Percentiles rank a stretch among this genome's conserved stretches.
These are phyloP conservation scores for Skeletonema grethae DNA, from an alignment of 108 stramenopile species.

Conservation along the genomic window DNA sequence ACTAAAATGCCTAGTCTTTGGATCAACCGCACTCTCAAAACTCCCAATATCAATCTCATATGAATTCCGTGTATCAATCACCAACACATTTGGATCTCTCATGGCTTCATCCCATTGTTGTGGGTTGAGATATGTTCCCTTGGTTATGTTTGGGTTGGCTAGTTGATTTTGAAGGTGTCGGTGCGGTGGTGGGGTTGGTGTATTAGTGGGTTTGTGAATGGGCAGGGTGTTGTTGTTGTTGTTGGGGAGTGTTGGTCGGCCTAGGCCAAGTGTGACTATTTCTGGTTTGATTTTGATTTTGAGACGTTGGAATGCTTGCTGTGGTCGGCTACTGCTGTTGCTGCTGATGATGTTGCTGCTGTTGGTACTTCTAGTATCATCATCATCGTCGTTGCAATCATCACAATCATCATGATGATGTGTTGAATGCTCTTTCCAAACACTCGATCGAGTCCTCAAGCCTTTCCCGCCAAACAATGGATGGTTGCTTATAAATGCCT, in stretches of 20 bases:
- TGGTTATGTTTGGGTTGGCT: conserved; percentile 23
- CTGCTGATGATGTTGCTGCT: conserved; percentile 5
- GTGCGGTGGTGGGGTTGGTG: not conserved
- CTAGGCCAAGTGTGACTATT: conserved; percentile 74
- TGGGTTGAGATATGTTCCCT: conserved; percentile 34
- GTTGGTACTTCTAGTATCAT: conserved; percentile 5
- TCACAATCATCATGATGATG: too few species aligned
- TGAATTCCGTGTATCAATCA: conserved; percentile 83
- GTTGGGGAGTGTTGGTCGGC: conserved; percentile 25
- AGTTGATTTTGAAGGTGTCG: conserved; percentile 16
- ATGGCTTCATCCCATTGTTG: conserved; percentile 68
- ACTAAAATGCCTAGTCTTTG: conserved; percentile 62
- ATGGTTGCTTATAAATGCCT: conserved; percentile 20
- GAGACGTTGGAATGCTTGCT: conserved; percentile 69
- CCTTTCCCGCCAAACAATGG: conserved; percentile 30
- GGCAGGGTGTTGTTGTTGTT: conserved; percentile 1
- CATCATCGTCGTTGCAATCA: too few species aligned
- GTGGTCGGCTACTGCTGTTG: conserved; percentile 8
- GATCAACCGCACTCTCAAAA: conserved; percentile 79
- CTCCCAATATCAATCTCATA: conserved; percentile 85
- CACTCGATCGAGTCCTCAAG: conserved; percentile 27
- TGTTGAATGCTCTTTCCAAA: conserved; percentile 24
- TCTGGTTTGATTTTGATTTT: conserved; percentile 76
- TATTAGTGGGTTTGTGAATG: too few species aligned
- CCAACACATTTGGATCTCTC: conserved; percentile 67